Evolutionary conservation across 2,329 filamentous ascomycete genomes (phyloP).

Genomic region (Juglanconis oblonga): DNA sequence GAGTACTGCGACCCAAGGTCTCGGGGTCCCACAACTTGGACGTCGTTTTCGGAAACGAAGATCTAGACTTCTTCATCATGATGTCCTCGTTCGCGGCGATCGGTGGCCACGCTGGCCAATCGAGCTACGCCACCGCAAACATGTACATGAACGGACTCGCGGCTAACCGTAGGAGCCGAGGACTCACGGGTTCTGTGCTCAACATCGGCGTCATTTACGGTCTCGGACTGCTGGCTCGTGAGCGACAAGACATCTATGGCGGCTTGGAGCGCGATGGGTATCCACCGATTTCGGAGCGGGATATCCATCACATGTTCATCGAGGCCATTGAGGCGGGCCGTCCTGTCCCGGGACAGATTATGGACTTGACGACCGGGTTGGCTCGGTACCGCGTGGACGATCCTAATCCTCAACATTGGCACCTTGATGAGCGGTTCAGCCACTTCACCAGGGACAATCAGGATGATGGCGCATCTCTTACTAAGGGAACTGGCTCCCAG

Average conservation of each 20-base stretch:
- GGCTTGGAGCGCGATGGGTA: slow-evolving; percentile 42
- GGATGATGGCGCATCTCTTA: neutral
- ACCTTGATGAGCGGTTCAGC: slow-evolving; percentile 40
- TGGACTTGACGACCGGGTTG: slow-evolving; percentile 39
- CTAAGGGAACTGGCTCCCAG: slow-evolving; percentile 4
- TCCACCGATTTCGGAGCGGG: slow-evolving; percentile 46
- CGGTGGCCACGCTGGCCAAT: slow-evolving; percentile 41
- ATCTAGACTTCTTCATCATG: slow-evolving; percentile 46
- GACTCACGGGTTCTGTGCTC: slow-evolving; percentile 35
- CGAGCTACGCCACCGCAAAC: slow-evolving; percentile 44
- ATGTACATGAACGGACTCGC: slow-evolving; percentile 47
- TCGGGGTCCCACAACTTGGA: slow-evolving; percentile 38
- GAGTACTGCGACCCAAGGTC: slow-evolving; percentile 39
- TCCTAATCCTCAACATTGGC: slow-evolving; percentile 37
- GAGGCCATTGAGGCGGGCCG: slow-evolving; percentile 45
- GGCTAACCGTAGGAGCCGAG: slow-evolving; percentile 31
- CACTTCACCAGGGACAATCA: slow-evolving; percentile 29
- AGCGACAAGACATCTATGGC: slow-evolving; percentile 36
- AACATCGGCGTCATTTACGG: slow-evolving; percentile 47
- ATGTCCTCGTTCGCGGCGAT: slow-evolving; percentile 43
- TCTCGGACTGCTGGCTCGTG: slow-evolving; percentile 40
- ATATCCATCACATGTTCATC: slow-evolving; percentile 50
- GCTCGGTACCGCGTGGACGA: slow-evolving; percentile 33
- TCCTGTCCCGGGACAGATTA: slow-evolving; percentile 24
- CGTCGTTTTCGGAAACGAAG: slow-evolving; percentile 28